Percentiles rank a stretch among this genome's conserved stretches.
Evolutionary conservation across 2,329 filamentous ascomycete species (phyloP).

Genomic region (Chaetomium strumarium): DNA sequence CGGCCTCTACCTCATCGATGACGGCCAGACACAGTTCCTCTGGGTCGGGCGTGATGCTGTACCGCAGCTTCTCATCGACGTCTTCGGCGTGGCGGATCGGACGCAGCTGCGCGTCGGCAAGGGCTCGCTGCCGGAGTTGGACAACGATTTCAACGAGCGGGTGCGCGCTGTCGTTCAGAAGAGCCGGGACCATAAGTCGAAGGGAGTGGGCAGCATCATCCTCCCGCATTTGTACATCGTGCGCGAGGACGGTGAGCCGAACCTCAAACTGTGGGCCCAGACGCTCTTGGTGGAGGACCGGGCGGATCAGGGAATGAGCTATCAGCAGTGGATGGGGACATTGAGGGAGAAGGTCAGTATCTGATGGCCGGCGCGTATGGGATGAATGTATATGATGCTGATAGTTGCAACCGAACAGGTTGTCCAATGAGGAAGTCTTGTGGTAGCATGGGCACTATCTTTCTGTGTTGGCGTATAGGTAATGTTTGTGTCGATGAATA

Average conservation of each 20-base stretch:
- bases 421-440: conserved; percentile 19
- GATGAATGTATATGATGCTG: conserved; percentile 3
- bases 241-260: conserved; percentile 91
- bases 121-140: conserved; percentile 75
- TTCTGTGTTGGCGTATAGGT: neutral
- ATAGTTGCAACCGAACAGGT: conserved; percentile 15
- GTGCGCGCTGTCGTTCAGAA: conserved; percentile 87
- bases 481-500: conserved; percentile 7
- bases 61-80: conserved; percentile 78
- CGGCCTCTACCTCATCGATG: conserved; percentile 92
- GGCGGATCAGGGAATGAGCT: conserved; percentile 87
- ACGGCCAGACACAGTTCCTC: conserved; percentile 94
- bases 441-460: neutral
- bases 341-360: conserved; percentile 82
- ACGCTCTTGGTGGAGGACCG: conserved; percentile 92
- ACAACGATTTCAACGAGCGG: conserved; percentile 95
- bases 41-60: conserved; percentile 94
- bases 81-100: conserved; percentile 83
- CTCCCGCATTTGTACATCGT: conserved; percentile 90
- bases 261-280: conserved; percentile 92
- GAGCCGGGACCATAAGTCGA: conserved; percentile 78
- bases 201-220: conserved; percentile 88
- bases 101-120: conserved; percentile 87
- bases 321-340: conserved; percentile 87
- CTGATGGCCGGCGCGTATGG: neutral